Percentiles rank a stretch among this genome's conserved stretches.
Conservation (phyloP, 345 rosid genomes). For the Hirschfeldia incana region DNA sequence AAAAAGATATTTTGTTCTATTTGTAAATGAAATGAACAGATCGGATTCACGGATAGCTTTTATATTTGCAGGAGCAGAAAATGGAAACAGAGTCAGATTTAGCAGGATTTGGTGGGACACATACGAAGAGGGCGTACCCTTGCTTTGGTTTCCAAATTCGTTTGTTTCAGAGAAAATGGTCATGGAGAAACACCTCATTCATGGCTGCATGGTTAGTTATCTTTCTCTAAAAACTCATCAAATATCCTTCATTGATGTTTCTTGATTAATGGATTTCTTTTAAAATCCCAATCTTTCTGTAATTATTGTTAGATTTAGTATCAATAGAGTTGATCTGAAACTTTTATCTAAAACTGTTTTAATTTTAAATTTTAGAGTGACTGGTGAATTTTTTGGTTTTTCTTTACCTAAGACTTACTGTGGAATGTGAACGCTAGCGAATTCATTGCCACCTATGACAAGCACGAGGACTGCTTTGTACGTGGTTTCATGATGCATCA, state of each 20-base stretch:
- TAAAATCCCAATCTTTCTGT: background rate
- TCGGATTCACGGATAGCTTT: no score
- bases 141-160: background rate
- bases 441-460: slow-evolving; percentile 86
- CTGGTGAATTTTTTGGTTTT: background rate
- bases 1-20: no score
- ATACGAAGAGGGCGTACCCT: no score
- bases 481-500: background rate
- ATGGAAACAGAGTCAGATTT: no score
- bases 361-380: background rate
- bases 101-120: no score
- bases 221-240: background rate
- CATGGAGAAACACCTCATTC: no score
- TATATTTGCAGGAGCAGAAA: no score
- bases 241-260: background rate
- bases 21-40: no score
- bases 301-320: no score
- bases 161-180: no score
- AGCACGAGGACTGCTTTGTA: slow-evolving; percentile 67
- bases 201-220: background rate
- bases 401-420: no score
- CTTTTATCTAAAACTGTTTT: no score
- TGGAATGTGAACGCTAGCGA: slow-evolving; percentile 82
- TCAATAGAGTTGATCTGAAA: background rate
- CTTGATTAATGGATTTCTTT: background rate